Evolutionary conservation across 1,139 yeast genomes (phyloP).

Genomic region (Pichia sp.): DNA sequence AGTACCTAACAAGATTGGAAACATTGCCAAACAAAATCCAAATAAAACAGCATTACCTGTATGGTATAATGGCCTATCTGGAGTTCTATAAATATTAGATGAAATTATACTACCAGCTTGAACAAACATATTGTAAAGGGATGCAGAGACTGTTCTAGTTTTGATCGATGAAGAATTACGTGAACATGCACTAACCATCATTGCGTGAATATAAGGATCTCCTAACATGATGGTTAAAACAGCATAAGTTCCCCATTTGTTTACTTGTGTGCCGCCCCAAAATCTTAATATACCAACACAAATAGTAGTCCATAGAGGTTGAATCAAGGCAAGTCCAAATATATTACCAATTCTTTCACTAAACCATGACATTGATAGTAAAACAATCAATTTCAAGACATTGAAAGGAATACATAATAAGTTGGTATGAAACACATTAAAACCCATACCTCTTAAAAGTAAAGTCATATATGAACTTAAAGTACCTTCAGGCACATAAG

Average conservation of each 20-base stretch:
- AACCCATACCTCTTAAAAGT: slow-evolving; percentile 46
- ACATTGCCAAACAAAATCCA: slow-evolving; percentile 30
- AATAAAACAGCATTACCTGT: slow-evolving; percentile 45
- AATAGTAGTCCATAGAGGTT: slow-evolving; percentile 37
- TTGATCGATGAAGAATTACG: slow-evolving; percentile 54
- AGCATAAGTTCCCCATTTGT: slow-evolving; percentile 48
- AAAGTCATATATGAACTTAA: slow-evolving; percentile 44
- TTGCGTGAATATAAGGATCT: slow-evolving; percentile 46
- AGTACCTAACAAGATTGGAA: slow-evolving; percentile 24
- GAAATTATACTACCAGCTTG: slow-evolving; percentile 49
- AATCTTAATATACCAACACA: slow-evolving; percentile 37
- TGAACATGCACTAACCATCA: slow-evolving; percentile 55
- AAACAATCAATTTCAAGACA: slow-evolving; percentile 32
- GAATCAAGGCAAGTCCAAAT: slow-evolving; percentile 30
- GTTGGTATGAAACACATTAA: slow-evolving; percentile 47
- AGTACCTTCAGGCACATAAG: slow-evolving; percentile 39
- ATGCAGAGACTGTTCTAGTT: slow-evolving; percentile 52
- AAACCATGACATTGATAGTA: slow-evolving; percentile 33
- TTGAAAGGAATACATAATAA: slow-evolving; percentile 46
- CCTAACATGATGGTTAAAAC: slow-evolving; percentile 42
- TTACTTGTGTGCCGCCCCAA: slow-evolving; percentile 43
- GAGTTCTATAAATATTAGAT: slow-evolving; percentile 47
- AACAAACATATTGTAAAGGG: slow-evolving; percentile 54
- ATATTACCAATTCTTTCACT: slow-evolving; percentile 37
- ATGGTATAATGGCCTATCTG: slow-evolving; percentile 52